phyloP scores from a whole-genome alignment of 2,329 filamentous ascomycete genomes.

The Claviceps sp. region DNA sequence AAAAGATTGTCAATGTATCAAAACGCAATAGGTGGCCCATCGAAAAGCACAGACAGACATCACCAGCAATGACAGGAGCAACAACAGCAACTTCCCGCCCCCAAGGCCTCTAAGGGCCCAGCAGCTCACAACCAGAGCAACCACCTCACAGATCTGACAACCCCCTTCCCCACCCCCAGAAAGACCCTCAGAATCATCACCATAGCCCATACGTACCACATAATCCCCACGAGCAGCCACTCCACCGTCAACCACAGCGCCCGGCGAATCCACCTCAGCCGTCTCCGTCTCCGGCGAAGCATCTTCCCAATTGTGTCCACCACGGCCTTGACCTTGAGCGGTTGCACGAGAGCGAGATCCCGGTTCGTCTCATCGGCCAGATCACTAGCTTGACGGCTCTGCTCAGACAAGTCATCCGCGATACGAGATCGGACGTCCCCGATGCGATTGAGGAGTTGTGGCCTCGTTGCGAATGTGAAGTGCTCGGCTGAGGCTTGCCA shows the following conservation, averaged over 20 bases:
- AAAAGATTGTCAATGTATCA: neutral
- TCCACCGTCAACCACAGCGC: slow-evolving; percentile 73
- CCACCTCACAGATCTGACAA: slow-evolving; percentile 56
- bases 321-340: slow-evolving; percentile 68
- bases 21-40: neutral
- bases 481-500: slow-evolving; percentile 47
- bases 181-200: slow-evolving; percentile 63
- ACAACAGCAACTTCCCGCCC: no score
- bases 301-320: slow-evolving; percentile 68
- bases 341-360: slow-evolving; percentile 63
- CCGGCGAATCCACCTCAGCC: slow-evolving; percentile 61
- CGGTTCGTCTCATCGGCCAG: slow-evolving; percentile 67
- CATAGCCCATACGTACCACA: slow-evolving; percentile 91
- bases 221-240: slow-evolving; percentile 74
- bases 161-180: slow-evolving; percentile 46
- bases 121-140: slow-evolving; percentile 57
- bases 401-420: slow-evolving; percentile 38
- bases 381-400: slow-evolving; percentile 57
- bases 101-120: no score
- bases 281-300: slow-evolving; percentile 51
- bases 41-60: neutral
- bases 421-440: slow-evolving; percentile 33
- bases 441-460: slow-evolving; percentile 35
- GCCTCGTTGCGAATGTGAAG: slow-evolving; percentile 44
- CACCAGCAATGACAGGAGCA: neutral